Conservation (phyloP, 164 flowering plant genomes). For the Nymphaea thermarum region DNA sequence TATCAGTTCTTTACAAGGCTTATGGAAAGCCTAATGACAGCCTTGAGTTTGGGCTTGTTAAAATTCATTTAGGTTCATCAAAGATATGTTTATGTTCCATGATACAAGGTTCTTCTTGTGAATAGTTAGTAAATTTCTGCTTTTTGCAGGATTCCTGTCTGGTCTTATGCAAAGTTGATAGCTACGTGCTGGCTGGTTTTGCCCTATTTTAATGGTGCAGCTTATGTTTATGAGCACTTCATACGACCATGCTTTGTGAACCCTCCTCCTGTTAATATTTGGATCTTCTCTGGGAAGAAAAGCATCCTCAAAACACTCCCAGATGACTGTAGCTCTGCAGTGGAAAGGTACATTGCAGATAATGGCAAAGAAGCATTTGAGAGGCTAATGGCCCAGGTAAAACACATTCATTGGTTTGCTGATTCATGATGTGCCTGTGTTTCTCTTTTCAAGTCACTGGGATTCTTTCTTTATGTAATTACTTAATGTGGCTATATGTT, state of each 20-base stretch:
- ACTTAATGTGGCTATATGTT: not conserved
- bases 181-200: constrained; percentile 78
- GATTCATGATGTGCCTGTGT: not conserved
- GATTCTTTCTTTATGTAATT: not conserved
- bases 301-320: constrained; percentile 29
- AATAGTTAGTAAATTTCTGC: not conserved
- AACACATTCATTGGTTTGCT: not conserved
- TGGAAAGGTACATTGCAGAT: constrained; percentile 66
- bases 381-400: constrained; percentile 16
- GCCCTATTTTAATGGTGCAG: constrained; percentile 85
- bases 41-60: too few species aligned
- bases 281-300: constrained; percentile 64
- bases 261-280: constrained; percentile 36
- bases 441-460: not conserved
- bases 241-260: constrained; percentile 62
- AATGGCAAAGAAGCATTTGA: constrained; percentile 77
- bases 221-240: constrained; percentile 60
- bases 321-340: constrained; percentile 61
- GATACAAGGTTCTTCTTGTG: too few species aligned
- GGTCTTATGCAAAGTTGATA: constrained; percentile 63
- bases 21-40: too few species aligned
- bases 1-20: too few species aligned
- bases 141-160: constrained; percentile 44
- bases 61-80: too few species aligned
- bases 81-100: too few species aligned